Evolutionary conservation across 2,329 filamentous ascomycete species (phyloP), one percentile per base, ranked within the genome.

Genomic region (Monosporascus sp.): DNA sequence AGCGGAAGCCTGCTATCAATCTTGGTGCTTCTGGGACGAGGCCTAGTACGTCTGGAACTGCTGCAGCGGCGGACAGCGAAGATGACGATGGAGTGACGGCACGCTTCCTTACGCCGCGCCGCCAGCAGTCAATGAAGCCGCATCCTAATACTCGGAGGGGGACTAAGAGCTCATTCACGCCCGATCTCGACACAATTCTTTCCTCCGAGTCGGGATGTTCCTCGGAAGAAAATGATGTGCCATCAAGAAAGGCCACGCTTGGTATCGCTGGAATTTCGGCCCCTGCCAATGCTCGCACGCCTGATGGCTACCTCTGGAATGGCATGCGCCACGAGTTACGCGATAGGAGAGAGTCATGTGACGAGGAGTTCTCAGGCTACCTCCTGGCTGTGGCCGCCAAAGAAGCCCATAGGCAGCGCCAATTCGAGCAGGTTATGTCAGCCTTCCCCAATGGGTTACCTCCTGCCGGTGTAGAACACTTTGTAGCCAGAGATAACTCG

Each of bases 321-420:
- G 67, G 58, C 37, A 63, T 63, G 37, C 58, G 59, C 35, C 60
- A 60, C 67, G 72, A 81, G 67, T 74, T 75, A 58, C 64, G 60
- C 48, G 58, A 64, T 54, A 78, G 85, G 74, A 70, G 88, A 75
- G 77, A 91, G 79, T 82, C 80, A 53, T 87, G 88, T 58, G 89
- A 94, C 65, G 88, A 89, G 57, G 81, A 82, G 58, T 87, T 89
- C 61, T 84, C 87, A 50, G 84, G 86, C 38, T 92, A 92, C 68
- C 73, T 96, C 52, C 80, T 96, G 54, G 85, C 88, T 53, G 76
- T 96, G 53, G 89, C 91, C 44, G 89, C 89, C 49, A 87, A 85
- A 64, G 87, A 91, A 64, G 89, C 88, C 8, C 86, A 94, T 68
- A 84, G 86, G 64, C 87, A 93, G 68, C 76, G 65, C 43, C 65